phyloP scores from a whole-genome alignment of 2,329 filamentous ascomycete genomes.

The Aquanectria penicillioides region DNA sequence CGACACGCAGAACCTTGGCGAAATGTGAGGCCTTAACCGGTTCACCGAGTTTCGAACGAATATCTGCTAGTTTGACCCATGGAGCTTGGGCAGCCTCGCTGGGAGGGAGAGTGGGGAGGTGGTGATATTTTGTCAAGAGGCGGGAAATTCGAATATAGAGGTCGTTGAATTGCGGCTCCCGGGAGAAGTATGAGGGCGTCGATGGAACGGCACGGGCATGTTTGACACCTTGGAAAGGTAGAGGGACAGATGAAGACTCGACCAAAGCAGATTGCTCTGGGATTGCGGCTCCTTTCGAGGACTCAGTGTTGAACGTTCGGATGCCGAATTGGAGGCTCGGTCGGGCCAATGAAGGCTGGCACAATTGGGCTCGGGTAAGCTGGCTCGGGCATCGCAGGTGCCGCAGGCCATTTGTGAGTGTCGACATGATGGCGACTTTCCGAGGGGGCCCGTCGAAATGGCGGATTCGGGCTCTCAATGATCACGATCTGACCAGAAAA shows the following conservation, averaged over 20 bases:
- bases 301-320: slow-evolving; percentile 41
- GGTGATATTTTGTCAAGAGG: slow-evolving; percentile 76
- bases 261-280: slow-evolving; percentile 26
- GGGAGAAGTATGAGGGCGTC: slow-evolving; percentile 95
- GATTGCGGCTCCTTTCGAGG: slow-evolving; percentile 24
- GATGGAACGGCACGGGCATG: slow-evolving; percentile 81
- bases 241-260: slow-evolving; percentile 35
- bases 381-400: slow-evolving; percentile 49
- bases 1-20: slow-evolving; percentile 76
- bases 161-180: slow-evolving; percentile 86
- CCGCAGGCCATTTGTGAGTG: slow-evolving; percentile 47
- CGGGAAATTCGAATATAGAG: slow-evolving; percentile 78
- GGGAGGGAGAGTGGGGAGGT: slow-evolving; percentile 74
- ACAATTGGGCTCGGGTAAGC: slow-evolving; percentile 43
- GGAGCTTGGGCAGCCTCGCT: slow-evolving; percentile 77
- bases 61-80: slow-evolving; percentile 84
- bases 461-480: slow-evolving; percentile 32
- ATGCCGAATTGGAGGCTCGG: slow-evolving; percentile 38
- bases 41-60: slow-evolving; percentile 77
- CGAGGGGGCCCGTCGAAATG: slow-evolving; percentile 38
- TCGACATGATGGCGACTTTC: slow-evolving; percentile 47
- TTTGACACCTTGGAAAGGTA: slow-evolving; percentile 46
- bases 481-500: slow-evolving; percentile 39
- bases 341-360: slow-evolving; percentile 37
- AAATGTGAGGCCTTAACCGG: slow-evolving; percentile 81